Conservation (phyloP, 257 asterid species). For the Penstemon newberryi region DNA sequence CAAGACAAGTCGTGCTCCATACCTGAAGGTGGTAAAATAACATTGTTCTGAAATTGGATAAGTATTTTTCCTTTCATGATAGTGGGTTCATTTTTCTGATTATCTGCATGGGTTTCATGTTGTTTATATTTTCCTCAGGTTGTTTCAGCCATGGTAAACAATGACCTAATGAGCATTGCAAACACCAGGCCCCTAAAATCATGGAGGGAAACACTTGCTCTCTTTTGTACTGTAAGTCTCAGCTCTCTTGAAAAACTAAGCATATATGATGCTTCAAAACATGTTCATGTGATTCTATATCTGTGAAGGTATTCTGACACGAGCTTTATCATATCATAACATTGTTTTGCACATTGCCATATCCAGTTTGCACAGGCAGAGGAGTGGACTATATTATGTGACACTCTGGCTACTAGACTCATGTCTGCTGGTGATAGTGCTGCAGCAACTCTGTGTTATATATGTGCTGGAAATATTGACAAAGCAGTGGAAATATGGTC, state of each 20-base stretch:
- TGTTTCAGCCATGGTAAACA: constrained; percentile 74
- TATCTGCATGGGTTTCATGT: constrained; percentile 1
- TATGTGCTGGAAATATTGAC: constrained; percentile 97
- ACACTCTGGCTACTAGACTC: constrained; percentile 86
- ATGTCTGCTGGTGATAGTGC: constrained; percentile 78
- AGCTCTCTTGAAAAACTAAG: constrained; percentile 19
- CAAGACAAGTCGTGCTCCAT: constrained; percentile 47
- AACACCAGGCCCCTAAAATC: constrained; percentile 66
- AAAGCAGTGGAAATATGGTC: constrained; percentile 95
- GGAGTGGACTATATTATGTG: constrained; percentile 83
- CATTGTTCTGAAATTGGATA: constrained; percentile 10
- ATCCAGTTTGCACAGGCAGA: constrained; percentile 84
- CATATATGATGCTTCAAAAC: constrained; percentile 2
- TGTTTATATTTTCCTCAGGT: constrained; percentile 34
- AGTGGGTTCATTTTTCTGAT: constrained; percentile 14
- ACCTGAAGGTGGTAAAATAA: constrained; percentile 47
- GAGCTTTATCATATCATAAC: constrained; percentile 6
- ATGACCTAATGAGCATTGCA: constrained; percentile 73
- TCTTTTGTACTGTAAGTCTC: constrained; percentile 69
- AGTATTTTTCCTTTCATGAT: constrained; percentile 9
- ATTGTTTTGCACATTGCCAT: constrained; percentile 19
- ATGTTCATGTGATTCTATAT: constrained; percentile 16
- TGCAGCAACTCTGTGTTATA: constrained; percentile 87
- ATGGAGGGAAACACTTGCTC: constrained; percentile 88
- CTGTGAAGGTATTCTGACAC: background rate